phyloP scores from a whole-genome alignment of 2,329 filamentous ascomycete species.

The Epicoccum sorghinum region DNA sequence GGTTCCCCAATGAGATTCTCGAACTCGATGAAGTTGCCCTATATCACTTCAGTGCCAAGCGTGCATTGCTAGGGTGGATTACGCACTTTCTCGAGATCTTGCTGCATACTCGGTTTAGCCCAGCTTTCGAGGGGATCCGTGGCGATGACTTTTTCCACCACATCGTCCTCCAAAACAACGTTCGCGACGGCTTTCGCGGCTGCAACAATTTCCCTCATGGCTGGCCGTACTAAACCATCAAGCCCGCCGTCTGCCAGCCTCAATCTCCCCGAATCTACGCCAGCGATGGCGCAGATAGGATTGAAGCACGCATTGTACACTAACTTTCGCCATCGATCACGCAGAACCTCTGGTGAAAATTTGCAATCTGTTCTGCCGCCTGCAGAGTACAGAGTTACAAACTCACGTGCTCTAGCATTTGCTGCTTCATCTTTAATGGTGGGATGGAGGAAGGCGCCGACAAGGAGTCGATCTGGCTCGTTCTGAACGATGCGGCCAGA shows the following conservation, averaged over 20 bases:
- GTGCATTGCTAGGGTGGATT: background rate
- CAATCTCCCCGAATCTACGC: slow-evolving; percentile 59
- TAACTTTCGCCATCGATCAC: slow-evolving; percentile 58
- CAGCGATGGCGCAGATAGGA: slow-evolving; percentile 58
- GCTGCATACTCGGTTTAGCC: slow-evolving; percentile 61
- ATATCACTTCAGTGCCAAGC: background rate
- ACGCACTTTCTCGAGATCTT: slow-evolving; percentile 57
- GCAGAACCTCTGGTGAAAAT: slow-evolving; percentile 52
- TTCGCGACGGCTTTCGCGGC: slow-evolving; percentile 54
- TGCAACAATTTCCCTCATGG: slow-evolving; percentile 59
- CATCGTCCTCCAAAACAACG: slow-evolving; percentile 50
- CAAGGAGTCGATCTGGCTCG: slow-evolving; percentile 56
- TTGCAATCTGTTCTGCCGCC: slow-evolving; percentile 53
- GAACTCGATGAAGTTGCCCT: slow-evolving; percentile 63
- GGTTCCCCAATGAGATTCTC: slow-evolving; percentile 65
- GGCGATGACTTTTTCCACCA: slow-evolving; percentile 55
- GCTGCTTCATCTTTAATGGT: slow-evolving; percentile 30
- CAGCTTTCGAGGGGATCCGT: slow-evolving; percentile 58
- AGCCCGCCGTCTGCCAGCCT: slow-evolving; percentile 54
- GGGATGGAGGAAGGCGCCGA: slow-evolving; percentile 58
- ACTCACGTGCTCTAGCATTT: slow-evolving; percentile 48
- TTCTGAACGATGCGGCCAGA: slow-evolving; percentile 60
- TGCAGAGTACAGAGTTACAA: slow-evolving; percentile 56
- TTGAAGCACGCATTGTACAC: slow-evolving; percentile 61
- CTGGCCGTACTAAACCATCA: slow-evolving; percentile 57